Base-by-base conservation (phyloP, 164 flowering plant genomes). In the Brasenia schreberi region DNA sequence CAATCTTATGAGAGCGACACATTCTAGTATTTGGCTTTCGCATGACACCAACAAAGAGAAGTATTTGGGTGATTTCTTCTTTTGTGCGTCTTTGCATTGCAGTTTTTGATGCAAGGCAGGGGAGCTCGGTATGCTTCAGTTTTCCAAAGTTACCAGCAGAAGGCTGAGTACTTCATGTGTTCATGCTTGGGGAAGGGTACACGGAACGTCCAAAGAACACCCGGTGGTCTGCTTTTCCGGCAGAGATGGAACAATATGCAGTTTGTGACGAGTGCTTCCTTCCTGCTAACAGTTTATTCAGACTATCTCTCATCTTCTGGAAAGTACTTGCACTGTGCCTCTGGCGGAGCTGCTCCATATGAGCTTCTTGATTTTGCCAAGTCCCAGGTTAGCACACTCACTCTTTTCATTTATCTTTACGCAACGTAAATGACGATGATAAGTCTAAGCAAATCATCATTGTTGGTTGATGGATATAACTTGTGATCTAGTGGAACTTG, bases 221-320 rank as follows among this genome's bases (percentile, higher is more conserved):
- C 98, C 0, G 98, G 97, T 1, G 98, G 98, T 43, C 84, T 90
- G 14, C 79, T 90, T 42, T 90, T 81, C 85, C 70, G 84, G 6
- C 98, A 92, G 79, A 79, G 89, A 64, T 92, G 96, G 98, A 92
- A 92, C 87, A 92, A 92, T 71, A 49, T 94, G 84, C 97, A 94
- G 78, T 92, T 90, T 64, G 98, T 88, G 1, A 88, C 98, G 0
- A 84, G 87, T 52, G 85, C 98, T 11, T 81, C 98, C 0, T 92
- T 88, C 79, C 75, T 92, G 5, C 69, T 80, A 5, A 85, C 92
- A 1, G 92, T 87, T 67, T 92, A 92, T 81, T 84, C 98, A 19
- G 98, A 92, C 68, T 88, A 87, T 7, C 83, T 90, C 17, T 5
- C 89, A 12, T 84, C 92, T 17, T 70, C 87, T 43, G 77, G 88